Base-by-base conservation (phyloP, 1,139 yeast species). In the Keqinozyma sinolaborantium region DNA sequence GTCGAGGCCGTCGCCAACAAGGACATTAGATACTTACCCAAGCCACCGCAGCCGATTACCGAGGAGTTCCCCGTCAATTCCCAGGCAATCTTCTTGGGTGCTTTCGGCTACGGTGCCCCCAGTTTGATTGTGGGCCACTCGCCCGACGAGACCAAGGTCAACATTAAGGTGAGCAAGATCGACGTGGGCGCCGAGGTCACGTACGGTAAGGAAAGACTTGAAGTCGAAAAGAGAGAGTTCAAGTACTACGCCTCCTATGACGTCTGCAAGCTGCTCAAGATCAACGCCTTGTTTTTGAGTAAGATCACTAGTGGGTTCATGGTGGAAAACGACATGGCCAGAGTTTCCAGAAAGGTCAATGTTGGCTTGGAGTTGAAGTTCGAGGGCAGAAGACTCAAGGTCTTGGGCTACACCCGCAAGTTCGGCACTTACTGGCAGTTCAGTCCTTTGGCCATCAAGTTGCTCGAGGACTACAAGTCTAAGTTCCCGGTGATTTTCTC, bases 281-380 rank as follows among this genome's bases (percentile, higher is more conserved):
- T 90, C 9, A 73, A 75, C 34, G 79, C 87, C 1, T 63, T 83
- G 33, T 74, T 85, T 40, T 67, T 92, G 40, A 80, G 95, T 7
- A 83, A 76, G 50, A 70, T 92, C 30, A 84, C 97, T 0, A 80
- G 96, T 16, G 75, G 78, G 16, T 84, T 65, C 45, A 60, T 83
- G 64, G 67, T 90, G 38, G 72, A 66, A 23, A 78, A 74, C 41
- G 61, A 66, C 18, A 67, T 66, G 15, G 72, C 70, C 5, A 47
- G 45, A 25, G 43, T 40, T 16, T 44, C 44, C 15, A 75, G 68
- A 43, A 74, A 74, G 45, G 54, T 70, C n/a, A 84, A 90, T 50
- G 70, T 92, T 49, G 98, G 98, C 19, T 67, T 92, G 44, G 87
- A 84, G 40, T 68, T 92, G 54, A 88, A 90, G 58, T 84, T 81